These are phyloP conservation scores for Talaromyces sp. DNA, from an alignment of 2,329 filamentous ascomycete genomes.

Conservation along the genomic window DNA sequence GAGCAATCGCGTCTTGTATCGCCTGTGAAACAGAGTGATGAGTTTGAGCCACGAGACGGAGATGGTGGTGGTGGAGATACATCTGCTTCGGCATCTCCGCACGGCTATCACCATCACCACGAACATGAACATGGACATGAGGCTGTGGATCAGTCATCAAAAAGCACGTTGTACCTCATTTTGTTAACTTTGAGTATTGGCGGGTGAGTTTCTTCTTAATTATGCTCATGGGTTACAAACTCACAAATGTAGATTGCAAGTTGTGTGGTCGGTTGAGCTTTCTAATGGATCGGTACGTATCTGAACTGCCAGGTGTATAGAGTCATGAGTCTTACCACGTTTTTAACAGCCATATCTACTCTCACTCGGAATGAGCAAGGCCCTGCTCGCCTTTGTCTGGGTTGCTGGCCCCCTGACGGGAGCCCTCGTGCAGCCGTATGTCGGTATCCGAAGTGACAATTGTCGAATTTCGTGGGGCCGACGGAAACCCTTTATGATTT, in stretches of 20 bases:
- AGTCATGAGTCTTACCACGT: not conserved
- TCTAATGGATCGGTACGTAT: constrained; percentile 74
- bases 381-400: constrained; percentile 78
- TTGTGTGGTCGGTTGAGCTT: constrained; percentile 92
- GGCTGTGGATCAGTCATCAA: constrained; percentile 54
- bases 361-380: constrained; percentile 77
- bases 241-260: constrained; percentile 61
- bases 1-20: constrained; percentile 29
- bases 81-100: not conserved
- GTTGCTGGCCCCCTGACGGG: constrained; percentile 77
- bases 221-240: not conserved
- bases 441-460: constrained; percentile 76
- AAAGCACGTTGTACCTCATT: constrained; percentile 80
- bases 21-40: constrained; percentile 13
- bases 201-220: constrained; percentile 38
- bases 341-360: constrained; percentile 61
- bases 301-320: not conserved
- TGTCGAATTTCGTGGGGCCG: constrained; percentile 71
- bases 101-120: constrained; percentile 4
- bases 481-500: constrained; percentile 76
- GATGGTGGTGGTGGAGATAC: constrained; percentile 1
- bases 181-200: constrained; percentile 82
- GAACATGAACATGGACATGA: constrained; percentile 11
- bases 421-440: constrained; percentile 74
- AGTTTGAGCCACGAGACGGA: constrained; percentile 10